Evolutionary conservation across 257 asterid genomes (phyloP), one percentile per base, ranked within the genome.

Genomic region (Ophiorrhiza pumila): DNA sequence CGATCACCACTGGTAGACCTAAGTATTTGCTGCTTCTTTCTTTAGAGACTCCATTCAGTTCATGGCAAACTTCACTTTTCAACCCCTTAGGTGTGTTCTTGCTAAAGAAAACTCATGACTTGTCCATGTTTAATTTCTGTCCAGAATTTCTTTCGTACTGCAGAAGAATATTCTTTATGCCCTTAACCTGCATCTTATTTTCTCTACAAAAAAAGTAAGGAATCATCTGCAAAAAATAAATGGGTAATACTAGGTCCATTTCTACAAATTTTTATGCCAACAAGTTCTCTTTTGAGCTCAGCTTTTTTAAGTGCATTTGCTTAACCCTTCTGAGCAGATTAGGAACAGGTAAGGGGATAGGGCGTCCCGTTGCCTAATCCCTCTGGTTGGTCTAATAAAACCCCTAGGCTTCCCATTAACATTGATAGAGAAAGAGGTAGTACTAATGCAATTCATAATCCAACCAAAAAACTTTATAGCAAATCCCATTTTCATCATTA

Each of bases 21-120:
- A n/a, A n/a, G n/a, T n/a, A n/a, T n/a, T n/a, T n/a, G n/a, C n/a
- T n/a, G n/a, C n/a, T n/a, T n/a, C n/a, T n/a, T n/a, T n/a, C n/a
- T n/a, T n/a, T n/a, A n/a, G n/a, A n/a, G n/a, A n/a, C n/a, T n/a
- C n/a, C n/a, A n/a, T 18, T 8, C 23, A 1, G 3, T 0, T 0
- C 3, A 1, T 4, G 23, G 7, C 0, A 0, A 0, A 1, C 5
- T 17, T 2, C 17, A 0, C 4, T 4, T 49, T 3, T 17, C 23
- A 7, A 3, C 20, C 1, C 17, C 7, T 4, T 17, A 49, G 1
- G n/a, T n/a, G n/a, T n/a, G n/a, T n/a, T n/a, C n/a, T n/a, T n/a
- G n/a, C n/a, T n/a, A n/a, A n/a, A n/a, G n/a, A n/a, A n/a, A n/a
- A n/a, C n/a, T n/a, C n/a, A n/a, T n/a, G n/a, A n/a, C n/a, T n/a